A percentile compares a stretch with the other conserved stretches of the same genome.
phyloP scores from a whole-genome alignment of 2,329 filamentous ascomycete species.

The Aspergillus ochraceoroseus region DNA sequence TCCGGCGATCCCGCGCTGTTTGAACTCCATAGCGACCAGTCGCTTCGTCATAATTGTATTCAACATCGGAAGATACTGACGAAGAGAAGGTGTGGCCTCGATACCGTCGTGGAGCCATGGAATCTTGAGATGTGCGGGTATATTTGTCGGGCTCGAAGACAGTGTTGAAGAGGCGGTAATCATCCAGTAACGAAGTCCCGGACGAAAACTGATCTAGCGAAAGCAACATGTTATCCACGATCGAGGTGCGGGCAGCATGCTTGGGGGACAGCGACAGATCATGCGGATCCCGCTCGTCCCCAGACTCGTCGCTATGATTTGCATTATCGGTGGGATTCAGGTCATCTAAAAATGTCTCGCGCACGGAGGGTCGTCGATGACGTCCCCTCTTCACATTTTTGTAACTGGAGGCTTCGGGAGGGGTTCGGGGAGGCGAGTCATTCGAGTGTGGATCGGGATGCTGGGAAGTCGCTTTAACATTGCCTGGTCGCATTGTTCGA shows the following conservation, averaged over 20 bases:
- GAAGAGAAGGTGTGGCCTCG: constrained; percentile 58
- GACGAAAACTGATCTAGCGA: constrained; percentile 78
- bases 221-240: constrained; percentile 92
- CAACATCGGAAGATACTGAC: constrained; percentile 55
- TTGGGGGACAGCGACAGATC: constrained; percentile 75
- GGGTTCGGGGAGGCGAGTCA: constrained; percentile 40
- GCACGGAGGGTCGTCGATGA: constrained; percentile 34
- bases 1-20: constrained; percentile 55
- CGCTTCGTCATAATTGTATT: constrained; percentile 40
- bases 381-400: constrained; percentile 28
- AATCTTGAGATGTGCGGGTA: constrained; percentile 30
- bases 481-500: constrained; percentile 17
- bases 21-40: constrained; percentile 42
- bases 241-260: constrained; percentile 76
- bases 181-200: constrained; percentile 34
- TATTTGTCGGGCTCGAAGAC: constrained; percentile 40
- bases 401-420: constrained; percentile 35
- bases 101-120: constrained; percentile 39
- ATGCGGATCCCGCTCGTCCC: constrained; percentile 53
- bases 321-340: constrained; percentile 31
- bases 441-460: constrained; percentile 23
- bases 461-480: constrained; percentile 28
- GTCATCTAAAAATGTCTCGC: constrained; percentile 41
- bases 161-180: constrained; percentile 39
- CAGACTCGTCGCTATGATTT: constrained; percentile 34